Evolutionary conservation across 1,284 basidiomycete genomes (phyloP), one percentile per base, ranked within the genome.

Genomic region (Boletellus sp.): DNA sequence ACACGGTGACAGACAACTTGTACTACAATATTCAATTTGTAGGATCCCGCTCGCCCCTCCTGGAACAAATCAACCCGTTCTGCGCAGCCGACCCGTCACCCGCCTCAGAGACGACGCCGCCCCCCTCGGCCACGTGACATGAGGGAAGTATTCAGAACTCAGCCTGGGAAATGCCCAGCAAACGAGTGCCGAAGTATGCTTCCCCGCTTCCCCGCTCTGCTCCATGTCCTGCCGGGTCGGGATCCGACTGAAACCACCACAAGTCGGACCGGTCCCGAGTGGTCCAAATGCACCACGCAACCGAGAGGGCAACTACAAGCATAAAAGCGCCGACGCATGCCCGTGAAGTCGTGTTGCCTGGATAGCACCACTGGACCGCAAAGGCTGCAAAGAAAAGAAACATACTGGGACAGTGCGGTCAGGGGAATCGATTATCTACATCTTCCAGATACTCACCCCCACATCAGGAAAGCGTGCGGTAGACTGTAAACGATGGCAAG

Each of bases 401-500:
- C 53, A 71, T 64, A 7, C 66, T 68, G n/a, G 15, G 15, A 43
- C 22, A 37, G n/a, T 1, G 16, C 7, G 16, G 11, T 67, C 19
- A 55, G 32, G 8, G 7, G 22, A 30, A 30, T 4, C 2, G 7
- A 30, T 40, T 13, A 8, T 7, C 13, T 5, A 24, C 15, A 24
- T 28, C 8, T 26, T 18, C 26, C 12, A 13, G 13, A 13, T 5
- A 65, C 74, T 59, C 45, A 74, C 74, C 64, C 69, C 74, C 73
- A 74, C 59, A 74, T 61, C 11, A 74, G 60, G 19, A 73, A 63
- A 3, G 66, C 66, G 48, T 69, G 67, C 0, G 74, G 73, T 1
- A 75, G 53, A 49, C 70, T 68, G 50, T 71, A 74, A 22, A 70
- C 44, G 13, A 74, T 64, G 13, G 73, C 72, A 16, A 76, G 59